These are phyloP conservation scores for Stenogyne calaminthoides DNA, from an alignment of 305 asterid genomes.

Conservation along the genomic window DNA sequence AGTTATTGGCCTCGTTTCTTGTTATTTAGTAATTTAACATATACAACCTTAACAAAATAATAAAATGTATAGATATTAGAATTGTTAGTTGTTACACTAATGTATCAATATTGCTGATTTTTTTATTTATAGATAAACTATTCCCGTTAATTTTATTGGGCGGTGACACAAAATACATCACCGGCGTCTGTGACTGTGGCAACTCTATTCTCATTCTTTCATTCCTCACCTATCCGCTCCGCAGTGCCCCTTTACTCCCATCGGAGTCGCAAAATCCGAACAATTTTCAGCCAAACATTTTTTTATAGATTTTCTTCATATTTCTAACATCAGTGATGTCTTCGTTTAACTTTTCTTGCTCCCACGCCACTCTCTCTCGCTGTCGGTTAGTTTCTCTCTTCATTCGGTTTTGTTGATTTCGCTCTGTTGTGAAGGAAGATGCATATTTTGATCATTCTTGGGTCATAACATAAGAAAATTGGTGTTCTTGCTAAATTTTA, in stretches of 20 bases:
- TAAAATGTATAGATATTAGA: background rate
- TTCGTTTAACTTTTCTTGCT: conserved; percentile 57
- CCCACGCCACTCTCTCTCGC: conserved; percentile 52
- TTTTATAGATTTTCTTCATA: conserved; percentile 2
- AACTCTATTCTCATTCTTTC: background rate
- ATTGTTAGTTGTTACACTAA: no score
- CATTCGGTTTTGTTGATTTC: background rate
- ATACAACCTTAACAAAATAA: no score
- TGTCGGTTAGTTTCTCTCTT: conserved; percentile 47
- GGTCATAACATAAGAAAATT: background rate
- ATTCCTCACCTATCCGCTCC: background rate
- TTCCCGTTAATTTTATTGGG: conserved; percentile 14
- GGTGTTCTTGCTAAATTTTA: conserved; percentile 5
- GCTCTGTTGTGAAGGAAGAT: background rate
- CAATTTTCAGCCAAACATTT: conserved; percentile 14
- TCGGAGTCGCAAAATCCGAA: background rate
- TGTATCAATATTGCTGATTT: background rate
- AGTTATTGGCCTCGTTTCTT: no score
- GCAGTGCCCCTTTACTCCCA: background rate
- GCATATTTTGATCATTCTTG: conserved; percentile 1
- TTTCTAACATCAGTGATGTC: conserved; percentile 40
- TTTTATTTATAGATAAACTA: background rate
- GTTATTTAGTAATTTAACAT: no score
- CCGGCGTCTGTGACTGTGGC: background rate
- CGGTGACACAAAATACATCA: conserved; percentile 26